Conservation (phyloP, 2,329 filamentous ascomycete species). For the Aspergillus felis region DNA sequence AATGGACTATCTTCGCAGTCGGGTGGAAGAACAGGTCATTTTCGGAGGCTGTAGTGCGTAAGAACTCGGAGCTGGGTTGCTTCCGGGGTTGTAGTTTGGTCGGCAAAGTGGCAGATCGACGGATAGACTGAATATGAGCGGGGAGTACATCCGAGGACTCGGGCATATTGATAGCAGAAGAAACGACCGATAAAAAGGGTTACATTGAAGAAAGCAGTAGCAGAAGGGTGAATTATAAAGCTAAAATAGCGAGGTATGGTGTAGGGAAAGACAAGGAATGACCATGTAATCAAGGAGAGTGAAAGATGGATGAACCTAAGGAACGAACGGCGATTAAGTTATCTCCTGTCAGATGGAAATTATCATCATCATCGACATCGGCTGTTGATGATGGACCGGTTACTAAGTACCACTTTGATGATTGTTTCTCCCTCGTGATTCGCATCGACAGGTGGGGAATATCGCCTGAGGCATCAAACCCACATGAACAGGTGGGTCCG, state of each 20-base stretch:
- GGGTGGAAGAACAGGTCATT: slow-evolving; percentile 66
- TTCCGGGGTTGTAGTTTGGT: slow-evolving; percentile 28
- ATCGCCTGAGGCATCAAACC: slow-evolving; percentile 4
- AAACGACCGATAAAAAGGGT: slow-evolving; percentile 2
- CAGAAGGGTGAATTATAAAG: neutral
- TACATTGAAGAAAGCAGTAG: slow-evolving; percentile 13
- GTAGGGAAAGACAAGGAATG: slow-evolving; percentile 1
- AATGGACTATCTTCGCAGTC: slow-evolving; percentile 67
- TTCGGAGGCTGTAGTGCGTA: slow-evolving; percentile 25
- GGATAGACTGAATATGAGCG: slow-evolving; percentile 25
- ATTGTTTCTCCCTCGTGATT: neutral
- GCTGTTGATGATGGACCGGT: neutral
- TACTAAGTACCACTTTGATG: no score
- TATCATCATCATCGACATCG: neutral
- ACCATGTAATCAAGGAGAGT: slow-evolving; percentile 3
- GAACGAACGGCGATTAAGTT: slow-evolving; percentile 5
- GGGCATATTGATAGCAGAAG: slow-evolving; percentile 28
- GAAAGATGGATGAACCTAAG: neutral
- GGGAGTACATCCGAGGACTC: slow-evolving; percentile 26
- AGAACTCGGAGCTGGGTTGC: slow-evolving; percentile 24
- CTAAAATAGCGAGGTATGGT: neutral
- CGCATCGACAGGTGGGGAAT: slow-evolving; percentile 2
- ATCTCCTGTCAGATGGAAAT: neutral
- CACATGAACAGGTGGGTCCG: neutral
- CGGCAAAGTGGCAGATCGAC: slow-evolving; percentile 36